These are phyloP conservation scores for Nakataea oryzae DNA, from an alignment of 2,329 filamentous ascomycete species.

Conservation along the genomic window DNA sequence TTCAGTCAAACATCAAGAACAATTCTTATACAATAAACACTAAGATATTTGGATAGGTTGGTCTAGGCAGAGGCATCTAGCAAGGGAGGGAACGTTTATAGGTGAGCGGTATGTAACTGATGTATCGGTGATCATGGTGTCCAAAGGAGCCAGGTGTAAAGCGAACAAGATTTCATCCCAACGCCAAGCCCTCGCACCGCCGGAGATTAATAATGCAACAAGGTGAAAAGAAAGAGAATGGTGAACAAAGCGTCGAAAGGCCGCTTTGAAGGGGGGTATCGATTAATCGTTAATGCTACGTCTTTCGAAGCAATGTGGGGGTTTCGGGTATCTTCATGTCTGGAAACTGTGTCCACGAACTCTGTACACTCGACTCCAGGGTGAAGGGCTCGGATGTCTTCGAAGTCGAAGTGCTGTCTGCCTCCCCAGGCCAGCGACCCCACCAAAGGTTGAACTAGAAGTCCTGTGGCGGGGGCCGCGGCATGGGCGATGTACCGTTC, in stretches of 20 bases:
- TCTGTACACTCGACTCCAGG: neutral
- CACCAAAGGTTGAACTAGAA: neutral
- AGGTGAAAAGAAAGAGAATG: neutral
- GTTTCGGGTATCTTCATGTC: neutral
- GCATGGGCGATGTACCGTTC: neutral
- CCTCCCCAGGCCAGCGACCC: neutral
- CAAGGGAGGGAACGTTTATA: too few relatives aligned
- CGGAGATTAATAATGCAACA: too few relatives aligned
- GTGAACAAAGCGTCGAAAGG: neutral
- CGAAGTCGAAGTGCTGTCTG: too few relatives aligned
- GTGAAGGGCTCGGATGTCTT: too few relatives aligned
- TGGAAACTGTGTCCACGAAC: too few relatives aligned
- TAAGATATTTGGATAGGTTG: too few relatives aligned
- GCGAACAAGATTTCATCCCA: neutral
- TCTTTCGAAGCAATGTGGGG: neutral
- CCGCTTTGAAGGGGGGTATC: neutral
- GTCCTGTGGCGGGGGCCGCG: neutral
- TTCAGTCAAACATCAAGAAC: too few relatives aligned
- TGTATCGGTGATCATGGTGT: too few relatives aligned
- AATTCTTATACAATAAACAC: too few relatives aligned
- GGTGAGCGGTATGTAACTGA: too few relatives aligned
- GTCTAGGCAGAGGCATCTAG: too few relatives aligned
- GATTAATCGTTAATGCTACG: neutral
- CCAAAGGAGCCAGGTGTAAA: neutral
- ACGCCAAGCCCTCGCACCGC: neutral